Percentiles rank a stretch among this genome's conserved stretches.
These are phyloP conservation scores for Aureobasidium sp. DNA, from an alignment of 2,329 filamentous ascomycete species.

Conservation along the genomic window DNA sequence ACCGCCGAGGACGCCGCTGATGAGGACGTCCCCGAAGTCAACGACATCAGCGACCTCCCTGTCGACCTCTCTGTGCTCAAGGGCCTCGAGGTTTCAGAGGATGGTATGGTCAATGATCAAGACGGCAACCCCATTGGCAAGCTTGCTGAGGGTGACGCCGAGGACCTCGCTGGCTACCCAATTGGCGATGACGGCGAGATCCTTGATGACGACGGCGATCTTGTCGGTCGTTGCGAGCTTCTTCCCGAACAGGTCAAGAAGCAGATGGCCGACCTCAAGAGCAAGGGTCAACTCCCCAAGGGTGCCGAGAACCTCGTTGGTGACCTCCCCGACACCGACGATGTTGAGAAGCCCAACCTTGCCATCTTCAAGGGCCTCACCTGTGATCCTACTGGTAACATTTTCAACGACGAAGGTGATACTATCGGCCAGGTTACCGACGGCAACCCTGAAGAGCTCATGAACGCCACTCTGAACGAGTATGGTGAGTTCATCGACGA, in stretches of 20 bases:
- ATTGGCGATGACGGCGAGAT: constrained; percentile 51
- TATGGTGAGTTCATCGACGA: constrained; percentile 50
- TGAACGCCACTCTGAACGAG: constrained; percentile 45
- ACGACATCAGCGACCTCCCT: constrained; percentile 33
- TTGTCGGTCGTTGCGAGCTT: constrained; percentile 48
- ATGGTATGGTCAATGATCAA: constrained; percentile 47
- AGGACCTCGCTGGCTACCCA: constrained; percentile 45
- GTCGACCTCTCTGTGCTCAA: constrained; percentile 42
- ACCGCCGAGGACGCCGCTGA: constrained; percentile 29
- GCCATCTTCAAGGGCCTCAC: constrained; percentile 43
- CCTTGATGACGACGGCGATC: constrained; percentile 48
- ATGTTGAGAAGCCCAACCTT: constrained; percentile 36
- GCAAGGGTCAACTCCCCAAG: constrained; percentile 32
- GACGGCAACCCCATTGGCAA: constrained; percentile 44
- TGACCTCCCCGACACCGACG: constrained; percentile 27
- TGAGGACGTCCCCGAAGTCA: constrained; percentile 27
- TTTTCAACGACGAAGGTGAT: constrained; percentile 46
- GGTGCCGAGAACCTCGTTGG: constrained; percentile 29
- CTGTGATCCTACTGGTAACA: constrained; percentile 40
- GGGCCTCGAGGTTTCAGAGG: constrained; percentile 47
- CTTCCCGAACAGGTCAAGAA: constrained; percentile 39
- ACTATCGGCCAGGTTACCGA: constrained; percentile 43
- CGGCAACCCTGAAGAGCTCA: constrained; percentile 42
- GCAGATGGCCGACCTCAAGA: constrained; percentile 34
- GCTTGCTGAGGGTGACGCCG: constrained; percentile 46